Evolutionary conservation across 768 basidiomycete species (phyloP), one percentile per base, ranked within the genome.

Genomic region (Peribolospora kevripleyi): DNA sequence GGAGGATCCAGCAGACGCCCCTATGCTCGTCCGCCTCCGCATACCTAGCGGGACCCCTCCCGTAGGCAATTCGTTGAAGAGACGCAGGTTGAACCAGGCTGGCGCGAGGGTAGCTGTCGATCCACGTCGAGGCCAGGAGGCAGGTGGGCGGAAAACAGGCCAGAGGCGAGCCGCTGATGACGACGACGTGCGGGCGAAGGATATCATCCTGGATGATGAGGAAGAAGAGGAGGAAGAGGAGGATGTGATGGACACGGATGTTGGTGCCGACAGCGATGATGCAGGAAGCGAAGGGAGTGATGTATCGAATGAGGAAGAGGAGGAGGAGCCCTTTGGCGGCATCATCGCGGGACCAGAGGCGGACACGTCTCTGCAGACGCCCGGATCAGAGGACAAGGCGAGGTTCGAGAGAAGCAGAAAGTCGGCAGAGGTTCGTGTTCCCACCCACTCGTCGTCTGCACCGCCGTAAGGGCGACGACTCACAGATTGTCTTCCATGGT

Each of bases 351-450:
- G 72, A 2, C 71, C 71, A 13, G 82, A 91, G 54, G 76, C 84
- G 42, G 84, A 86, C 63, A 79, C 74, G 48, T 68, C 72, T 25
- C 79, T 76, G 64, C 86, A 87, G 6, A 65, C 66, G 0, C 81
- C 90, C 38, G 65, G 67, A 3, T 67, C 68, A 40, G 60, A 61
- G 4, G 87, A 91, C 66, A 78, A 80, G 62, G 65, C 71, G 50
- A 72, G 75, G 52, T 95, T 84, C 64, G 83, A 87, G 60, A 71
- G 73, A 56, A 82, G 80, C 62, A 72, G 80, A 52, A 61, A 72
- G n/a, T 65, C 70, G 9, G 84, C 82, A 36, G 88, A 95, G 70
- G 84, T 85, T 61, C 59, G 75, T 64, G 13, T 42, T 58, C 36
- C 55, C 53, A 45, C 51, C 63, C 51, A 59, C 58, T 46, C 40